A percentile compares a stretch with the other conserved stretches of the same genome.
Conservation (phyloP, 352 stramenopile species). For the Globisporangium cystogenes region DNA sequence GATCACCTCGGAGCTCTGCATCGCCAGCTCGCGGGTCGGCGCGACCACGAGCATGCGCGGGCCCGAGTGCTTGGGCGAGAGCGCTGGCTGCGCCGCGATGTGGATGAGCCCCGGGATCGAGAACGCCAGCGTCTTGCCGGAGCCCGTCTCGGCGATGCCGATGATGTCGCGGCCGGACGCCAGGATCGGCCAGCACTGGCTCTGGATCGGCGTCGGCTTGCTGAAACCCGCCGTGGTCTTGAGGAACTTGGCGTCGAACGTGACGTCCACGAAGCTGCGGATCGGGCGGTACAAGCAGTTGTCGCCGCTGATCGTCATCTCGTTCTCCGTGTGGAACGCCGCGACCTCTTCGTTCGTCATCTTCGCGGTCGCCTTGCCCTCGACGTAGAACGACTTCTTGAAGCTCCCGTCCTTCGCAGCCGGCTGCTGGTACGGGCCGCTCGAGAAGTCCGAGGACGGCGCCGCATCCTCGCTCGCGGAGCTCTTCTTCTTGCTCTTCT, state of each 20-base stretch:
- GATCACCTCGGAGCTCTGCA: conserved; percentile 92
- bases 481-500: conserved; percentile 27
- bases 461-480: conserved; percentile 9
- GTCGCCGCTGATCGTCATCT: conserved; percentile 83
- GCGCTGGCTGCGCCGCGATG: conserved; percentile 59
- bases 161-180: conserved; percentile 86
- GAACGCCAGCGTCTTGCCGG: conserved; percentile 97
- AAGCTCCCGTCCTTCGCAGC: conserved; percentile 61
- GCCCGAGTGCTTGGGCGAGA: conserved; percentile 51
- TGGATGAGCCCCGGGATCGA: conserved; percentile 89
- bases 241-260: conserved; percentile 86
- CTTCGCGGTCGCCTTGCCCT: conserved; percentile 58
- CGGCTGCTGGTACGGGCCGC: conserved; percentile 70
- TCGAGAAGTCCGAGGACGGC: conserved; percentile 51
- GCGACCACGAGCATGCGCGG: conserved; percentile 93
- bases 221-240: conserved; percentile 85
- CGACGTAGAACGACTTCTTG: conserved; percentile 83
- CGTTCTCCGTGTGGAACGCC: conserved; percentile 83
- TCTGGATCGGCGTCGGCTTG: conserved; percentile 96
- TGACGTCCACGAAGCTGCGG: conserved; percentile 64
- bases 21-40: conserved; percentile 92
- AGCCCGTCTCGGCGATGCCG: conserved; percentile 92
- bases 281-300: conserved; percentile 86
- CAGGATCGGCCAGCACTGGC: conserved; percentile 94
- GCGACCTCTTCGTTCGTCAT: conserved; percentile 76